Evolutionary conservation across 805 yeast species (phyloP), one percentile per base, ranked within the genome.

Genomic region (Ogataea henricii): DNA sequence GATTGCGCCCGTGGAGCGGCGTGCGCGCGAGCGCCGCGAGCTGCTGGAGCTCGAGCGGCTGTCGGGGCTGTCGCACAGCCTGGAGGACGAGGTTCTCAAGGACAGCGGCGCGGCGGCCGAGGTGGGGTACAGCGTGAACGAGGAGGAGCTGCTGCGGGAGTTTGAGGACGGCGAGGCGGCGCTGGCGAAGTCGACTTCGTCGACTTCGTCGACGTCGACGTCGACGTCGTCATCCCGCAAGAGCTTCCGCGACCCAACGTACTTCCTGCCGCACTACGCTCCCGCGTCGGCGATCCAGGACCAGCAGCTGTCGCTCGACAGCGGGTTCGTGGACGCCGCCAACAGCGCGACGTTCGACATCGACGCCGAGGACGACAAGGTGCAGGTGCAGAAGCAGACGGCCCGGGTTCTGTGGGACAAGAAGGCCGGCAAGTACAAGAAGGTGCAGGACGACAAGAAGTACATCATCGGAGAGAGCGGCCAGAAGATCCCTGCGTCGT

Each of bases 391-490:
- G 65, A 82, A 77, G 51, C 91, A 85, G 63, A 72, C 77, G 3
- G 81, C 78, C 40, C 82, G 83, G 18, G 84, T 87, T 77, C 78
- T 81, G 63, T 92, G 99, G 99, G 97, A 92, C 70, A 87, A 80
- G 68, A 89, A 89, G 78, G 85, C 87, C 67, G 94, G 95, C 61
- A 89, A 89, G 55, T 92, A 88, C 67, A 79, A 91, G 62, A 88
- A 88, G 65, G 76, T 88, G 16, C 83, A 79, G 59, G 88, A 94
- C 53, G 96, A 89, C 61, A 80, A 85, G 69, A 91, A 89, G 70
- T 92, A 77, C 68, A 94, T 94, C 60, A 85, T 89, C 54, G 96
- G 98, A 52, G 99, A 94, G 66, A 85, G 89, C 66, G 99, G 99
- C 6, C 90, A 86, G 59, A 81, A 80, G 64, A 81, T 94, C 41